phyloP scores from a whole-genome alignment of 2,329 filamentous ascomycete genomes.

The Xenosphaeropsis pyriputrescens region DNA sequence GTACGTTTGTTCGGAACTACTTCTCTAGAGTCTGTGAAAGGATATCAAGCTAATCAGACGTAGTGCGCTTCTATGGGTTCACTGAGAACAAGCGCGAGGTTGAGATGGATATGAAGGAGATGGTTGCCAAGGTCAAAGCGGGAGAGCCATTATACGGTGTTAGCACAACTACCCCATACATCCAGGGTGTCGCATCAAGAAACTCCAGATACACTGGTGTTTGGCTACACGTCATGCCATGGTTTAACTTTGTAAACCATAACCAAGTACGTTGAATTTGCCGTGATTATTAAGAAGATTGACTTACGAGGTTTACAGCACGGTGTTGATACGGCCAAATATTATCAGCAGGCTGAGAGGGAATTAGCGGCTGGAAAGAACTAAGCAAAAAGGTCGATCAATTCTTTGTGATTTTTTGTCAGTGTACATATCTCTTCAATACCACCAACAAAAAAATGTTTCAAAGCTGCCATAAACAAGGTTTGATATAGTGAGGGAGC shows the following conservation, averaged over 20 bases:
- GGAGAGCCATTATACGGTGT: conserved; percentile 82
- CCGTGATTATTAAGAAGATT: not conserved
- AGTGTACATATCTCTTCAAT: too few species aligned
- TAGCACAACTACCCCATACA: conserved; percentile 64
- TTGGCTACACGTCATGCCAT: conserved; percentile 74
- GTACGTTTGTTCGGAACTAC: conserved; percentile 39
- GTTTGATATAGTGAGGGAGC: too few species aligned
- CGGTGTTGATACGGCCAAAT: conserved; percentile 95
- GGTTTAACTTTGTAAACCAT: conserved; percentile 99
- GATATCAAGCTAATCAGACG: not conserved
- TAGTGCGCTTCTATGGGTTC: conserved; percentile 92
- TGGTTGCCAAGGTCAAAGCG: conserved; percentile 91
- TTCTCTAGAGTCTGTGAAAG: not conserved
- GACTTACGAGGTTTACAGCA: conserved; percentile 38
- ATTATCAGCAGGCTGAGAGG: conserved; percentile 88
- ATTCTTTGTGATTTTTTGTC: too few species aligned
- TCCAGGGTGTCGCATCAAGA: conserved; percentile 84
- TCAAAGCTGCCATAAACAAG: too few species aligned
- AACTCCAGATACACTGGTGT: conserved; percentile 86
- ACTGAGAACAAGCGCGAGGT: conserved; percentile 84
- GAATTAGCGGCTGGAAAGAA: conserved; percentile 70
- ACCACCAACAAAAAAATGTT: too few species aligned
- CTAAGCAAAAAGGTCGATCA: too few species aligned
- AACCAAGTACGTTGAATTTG: conserved; percentile 27
- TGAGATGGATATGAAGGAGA: conserved; percentile 95